A percentile compares a stretch with the other conserved stretches of the same genome.
Conservation (phyloP, 2,329 filamentous ascomycete genomes). For the Aspergillus terreus region DNA sequence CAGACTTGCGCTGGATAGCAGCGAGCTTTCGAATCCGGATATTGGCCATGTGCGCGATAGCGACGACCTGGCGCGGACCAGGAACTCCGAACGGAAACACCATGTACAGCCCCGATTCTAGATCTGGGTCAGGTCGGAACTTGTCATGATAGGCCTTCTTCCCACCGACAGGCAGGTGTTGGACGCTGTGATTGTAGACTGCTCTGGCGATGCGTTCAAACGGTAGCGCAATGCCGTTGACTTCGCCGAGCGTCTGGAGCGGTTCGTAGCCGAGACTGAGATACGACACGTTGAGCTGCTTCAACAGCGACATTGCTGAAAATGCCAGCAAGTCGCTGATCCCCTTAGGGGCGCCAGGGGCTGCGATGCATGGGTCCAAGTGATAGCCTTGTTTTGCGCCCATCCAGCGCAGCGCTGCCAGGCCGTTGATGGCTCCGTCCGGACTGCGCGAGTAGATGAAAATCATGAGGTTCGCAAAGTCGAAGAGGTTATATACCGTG, state of each 20-base stretch:
- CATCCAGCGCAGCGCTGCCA: conserved; percentile 37
- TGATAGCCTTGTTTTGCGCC: conserved; percentile 38
- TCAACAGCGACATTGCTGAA: conserved; percentile 36
- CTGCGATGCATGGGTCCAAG: conserved; percentile 39
- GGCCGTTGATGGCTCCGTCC: conserved; percentile 30
- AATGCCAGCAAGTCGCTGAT: conserved; percentile 38
- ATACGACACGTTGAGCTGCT: conserved; percentile 30
- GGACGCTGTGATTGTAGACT: conserved; percentile 30
- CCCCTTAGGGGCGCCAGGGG: conserved; percentile 32
- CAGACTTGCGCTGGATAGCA: too few relatives aligned
- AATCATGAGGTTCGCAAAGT: conserved; percentile 36
- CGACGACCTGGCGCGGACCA: conserved; percentile 27
- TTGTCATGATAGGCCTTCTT: conserved; percentile 42
- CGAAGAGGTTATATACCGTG: conserved; percentile 40
- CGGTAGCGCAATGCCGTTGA: conserved; percentile 27
- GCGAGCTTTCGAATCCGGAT: conserved; percentile 30
- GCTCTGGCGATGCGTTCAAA: conserved; percentile 27
- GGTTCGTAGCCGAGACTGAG: conserved; percentile 41
- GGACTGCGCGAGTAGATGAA: conserved; percentile 37
- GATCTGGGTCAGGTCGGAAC: conserved; percentile 31
- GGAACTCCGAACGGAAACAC: conserved; percentile 34
- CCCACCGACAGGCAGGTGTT: conserved; percentile 31
- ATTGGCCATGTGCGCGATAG: conserved; percentile 38
- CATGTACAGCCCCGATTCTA: conserved; percentile 32
- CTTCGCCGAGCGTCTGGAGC: conserved; percentile 25